These are phyloP conservation scores for Fraxinus dipetala DNA, from an alignment of 305 asterid species.

Conservation along the genomic window DNA sequence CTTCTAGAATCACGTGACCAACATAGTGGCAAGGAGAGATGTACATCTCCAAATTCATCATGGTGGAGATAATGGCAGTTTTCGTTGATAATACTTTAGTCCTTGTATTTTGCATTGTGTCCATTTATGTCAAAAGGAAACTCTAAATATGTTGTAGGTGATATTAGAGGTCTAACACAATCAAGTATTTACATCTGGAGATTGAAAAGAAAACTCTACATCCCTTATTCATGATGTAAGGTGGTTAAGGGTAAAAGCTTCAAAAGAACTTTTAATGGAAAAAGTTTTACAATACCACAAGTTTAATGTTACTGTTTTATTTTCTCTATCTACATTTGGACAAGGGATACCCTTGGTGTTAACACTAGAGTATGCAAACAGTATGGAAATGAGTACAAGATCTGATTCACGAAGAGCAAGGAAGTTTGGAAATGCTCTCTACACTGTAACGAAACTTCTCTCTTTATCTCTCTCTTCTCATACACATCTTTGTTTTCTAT, in stretches of 20 bases:
- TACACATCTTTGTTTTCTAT: conserved; percentile 1
- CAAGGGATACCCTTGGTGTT: neutral
- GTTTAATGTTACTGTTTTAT: neutral
- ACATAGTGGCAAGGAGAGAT: neutral
- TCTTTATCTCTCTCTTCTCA: conserved; percentile 14
- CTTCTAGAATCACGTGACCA: neutral
- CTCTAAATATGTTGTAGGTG: neutral
- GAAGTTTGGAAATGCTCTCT: neutral
- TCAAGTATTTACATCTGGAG: neutral
- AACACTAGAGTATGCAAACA: neutral
- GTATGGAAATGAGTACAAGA: neutral
- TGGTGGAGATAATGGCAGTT: neutral
- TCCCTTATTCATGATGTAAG: neutral
- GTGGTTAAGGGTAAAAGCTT: neutral
- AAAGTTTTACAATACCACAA: neutral
- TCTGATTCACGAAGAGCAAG: neutral
- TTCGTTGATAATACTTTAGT: neutral
- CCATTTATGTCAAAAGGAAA: neutral
- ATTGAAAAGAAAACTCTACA: neutral
- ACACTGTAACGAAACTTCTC: neutral
- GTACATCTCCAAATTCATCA: neutral
- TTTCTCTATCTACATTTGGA: neutral
- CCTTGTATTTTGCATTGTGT: neutral
- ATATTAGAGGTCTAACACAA: neutral
- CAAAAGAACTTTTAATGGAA: neutral